Evolutionary conservation across 1,284 basidiomycete genomes (phyloP), one percentile per base, ranked within the genome.

Genomic region (Puccinia triticina): DNA sequence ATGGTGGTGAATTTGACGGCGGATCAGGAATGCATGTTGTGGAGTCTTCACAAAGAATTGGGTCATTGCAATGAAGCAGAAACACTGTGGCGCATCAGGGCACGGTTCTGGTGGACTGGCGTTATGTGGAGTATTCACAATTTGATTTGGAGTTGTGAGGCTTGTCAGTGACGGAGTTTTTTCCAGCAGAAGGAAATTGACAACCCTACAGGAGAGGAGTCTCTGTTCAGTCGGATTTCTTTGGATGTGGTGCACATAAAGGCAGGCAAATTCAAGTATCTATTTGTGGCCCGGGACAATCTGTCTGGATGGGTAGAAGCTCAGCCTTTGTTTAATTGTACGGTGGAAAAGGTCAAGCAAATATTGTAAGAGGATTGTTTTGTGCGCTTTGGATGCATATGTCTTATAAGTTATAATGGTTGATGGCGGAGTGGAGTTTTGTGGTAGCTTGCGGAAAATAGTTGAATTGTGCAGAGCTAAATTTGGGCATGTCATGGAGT

Each of bases 291-390:
- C 0, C 43, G 79, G 48, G 79, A 82, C 66, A 48, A 82, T 77
- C 46, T 82, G 64, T 46, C 57, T 5, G 79, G 79, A 21, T 75
- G 79, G 79, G 71, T 75, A 12, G 79, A 73, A 29, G 79, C 79
- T 8, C 37, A 29, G 37, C 11, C 79, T 16, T 50, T 82, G 23
- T n/a, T 34, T 3, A 66, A 59, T 18, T 32, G 64, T 18, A 11
- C 34, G 34, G 67, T 67, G 21, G 46, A 43, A 7, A 40, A 16
- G 26, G 69, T 75, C 5, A 72, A 43, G 0, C 29, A 46, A 29
- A 76, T 82, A 37, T 43, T 82, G 59, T 23, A 57, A n/a, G 50
- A 75, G 7, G 12, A 75, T 21, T 66, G 72, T 55, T 50, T 82
- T 55, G 21, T 64, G 12, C n/a, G 72, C 11, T 64, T 73, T 57